These are phyloP conservation scores for Pythium aquatile DNA, from an alignment of 352 stramenopile species.

Conservation along the genomic window DNA sequence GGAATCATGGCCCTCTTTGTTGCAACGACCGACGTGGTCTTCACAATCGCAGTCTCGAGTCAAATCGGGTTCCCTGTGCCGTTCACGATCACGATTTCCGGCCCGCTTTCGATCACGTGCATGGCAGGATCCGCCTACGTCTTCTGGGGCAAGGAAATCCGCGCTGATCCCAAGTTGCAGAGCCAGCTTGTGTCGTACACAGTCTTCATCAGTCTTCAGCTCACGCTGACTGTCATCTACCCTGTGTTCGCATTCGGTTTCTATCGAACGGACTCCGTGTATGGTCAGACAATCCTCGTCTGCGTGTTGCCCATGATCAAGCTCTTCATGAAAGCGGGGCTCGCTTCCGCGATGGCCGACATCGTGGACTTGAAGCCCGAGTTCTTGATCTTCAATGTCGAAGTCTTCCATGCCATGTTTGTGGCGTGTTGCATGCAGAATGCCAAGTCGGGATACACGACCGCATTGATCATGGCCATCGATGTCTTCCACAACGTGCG, in stretches of 20 bases:
- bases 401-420: constrained; percentile 10
- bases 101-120: not conserved
- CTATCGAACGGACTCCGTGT: not conserved
- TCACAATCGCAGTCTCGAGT: not conserved
- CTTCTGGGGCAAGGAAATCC: not conserved
- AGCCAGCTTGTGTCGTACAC: not conserved
- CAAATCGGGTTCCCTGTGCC: constrained; percentile 4
- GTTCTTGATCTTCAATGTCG: constrained; percentile 10
- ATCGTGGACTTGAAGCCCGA: not conserved
- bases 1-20: not conserved
- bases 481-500: not conserved
- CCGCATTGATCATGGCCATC: not conserved
- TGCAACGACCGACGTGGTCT: not conserved
- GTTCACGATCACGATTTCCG: constrained; percentile 1
- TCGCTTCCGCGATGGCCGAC: not conserved
- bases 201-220: not conserved
- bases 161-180: not conserved
- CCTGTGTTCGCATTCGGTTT: constrained; percentile 5
- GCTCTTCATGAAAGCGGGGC: not conserved
- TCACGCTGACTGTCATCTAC: constrained; percentile 1
- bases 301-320: not conserved
- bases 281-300: not conserved
- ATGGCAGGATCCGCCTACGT: not conserved
- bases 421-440: constrained; percentile 7
- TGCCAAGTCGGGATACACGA: not conserved